Evolutionary conservation across 2,329 filamentous ascomycete species (phyloP).

Genomic region (Fusarium penzigii): DNA sequence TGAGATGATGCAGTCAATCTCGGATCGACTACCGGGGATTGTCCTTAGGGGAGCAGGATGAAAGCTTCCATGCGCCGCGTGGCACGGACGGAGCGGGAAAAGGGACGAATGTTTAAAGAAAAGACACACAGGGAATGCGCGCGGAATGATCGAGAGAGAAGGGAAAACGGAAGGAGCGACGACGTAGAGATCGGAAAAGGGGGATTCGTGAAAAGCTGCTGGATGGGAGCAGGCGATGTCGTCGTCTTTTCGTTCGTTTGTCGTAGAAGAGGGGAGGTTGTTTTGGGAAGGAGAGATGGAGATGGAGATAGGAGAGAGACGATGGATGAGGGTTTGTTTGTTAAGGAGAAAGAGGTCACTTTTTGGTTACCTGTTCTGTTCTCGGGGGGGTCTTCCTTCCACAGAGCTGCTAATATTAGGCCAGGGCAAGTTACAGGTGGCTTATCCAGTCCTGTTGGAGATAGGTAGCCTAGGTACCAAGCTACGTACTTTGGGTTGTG

Average conservation of each 20-base stretch:
- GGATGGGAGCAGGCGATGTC: conserved; percentile 23
- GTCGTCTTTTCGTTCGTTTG: conserved; percentile 14
- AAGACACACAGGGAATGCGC: conserved; percentile 15
- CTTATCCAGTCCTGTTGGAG: conserved; percentile 1
- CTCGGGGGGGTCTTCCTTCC: conserved; percentile 17
- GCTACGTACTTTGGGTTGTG: not conserved
- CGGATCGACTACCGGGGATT: conserved; percentile 24
- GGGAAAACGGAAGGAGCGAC: conserved; percentile 16
- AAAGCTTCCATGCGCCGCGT: conserved; percentile 43
- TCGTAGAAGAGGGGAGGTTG: conserved; percentile 5
- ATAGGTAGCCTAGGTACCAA: not conserved
- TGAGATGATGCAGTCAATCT: conserved; percentile 24
- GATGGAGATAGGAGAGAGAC: conserved; percentile 5
- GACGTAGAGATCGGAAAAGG: conserved; percentile 17
- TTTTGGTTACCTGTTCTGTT: conserved; percentile 39
- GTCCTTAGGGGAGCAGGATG: conserved; percentile 26
- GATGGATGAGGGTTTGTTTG: conserved; percentile 20
- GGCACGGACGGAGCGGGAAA: conserved; percentile 24
- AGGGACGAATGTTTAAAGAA: conserved; percentile 6
- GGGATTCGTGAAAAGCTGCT: conserved; percentile 28
- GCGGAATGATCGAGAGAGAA: conserved; percentile 21
- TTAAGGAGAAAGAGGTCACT: conserved; percentile 30
- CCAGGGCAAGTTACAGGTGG: conserved; percentile 13
- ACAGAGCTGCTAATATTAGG: conserved; percentile 15
- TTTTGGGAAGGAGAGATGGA: conserved; percentile 18